Evolutionary conservation across 2,329 filamentous ascomycete genomes (phyloP).

Genomic region (Alternaria arborescens): DNA sequence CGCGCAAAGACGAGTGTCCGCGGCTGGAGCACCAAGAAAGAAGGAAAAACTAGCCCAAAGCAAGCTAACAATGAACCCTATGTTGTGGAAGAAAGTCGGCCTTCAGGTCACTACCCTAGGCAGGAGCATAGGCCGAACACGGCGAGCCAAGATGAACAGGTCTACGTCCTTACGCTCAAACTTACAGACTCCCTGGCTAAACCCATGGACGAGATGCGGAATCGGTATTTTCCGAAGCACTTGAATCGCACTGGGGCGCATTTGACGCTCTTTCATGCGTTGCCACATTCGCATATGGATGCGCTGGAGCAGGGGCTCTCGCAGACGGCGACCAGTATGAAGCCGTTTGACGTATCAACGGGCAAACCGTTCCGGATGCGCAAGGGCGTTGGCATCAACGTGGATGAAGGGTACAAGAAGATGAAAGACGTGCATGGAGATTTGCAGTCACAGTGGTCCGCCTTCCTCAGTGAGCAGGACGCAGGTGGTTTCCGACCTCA

Average conservation of each 20-base stretch:
- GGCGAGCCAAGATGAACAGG: conserved; percentile 38
- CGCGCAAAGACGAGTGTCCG: conserved; percentile 27
- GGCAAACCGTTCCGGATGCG: conserved; percentile 53
- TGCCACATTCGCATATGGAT: conserved; percentile 52
- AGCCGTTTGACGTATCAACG: conserved; percentile 50
- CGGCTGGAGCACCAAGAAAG: conserved; percentile 22
- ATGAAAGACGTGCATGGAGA: conserved; percentile 48
- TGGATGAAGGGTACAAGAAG: conserved; percentile 43
- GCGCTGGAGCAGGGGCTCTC: conserved; percentile 47
- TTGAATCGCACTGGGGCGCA: conserved; percentile 56
- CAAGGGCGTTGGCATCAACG: conserved; percentile 52
- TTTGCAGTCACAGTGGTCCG: conserved; percentile 48
- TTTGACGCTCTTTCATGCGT: conserved; percentile 57
- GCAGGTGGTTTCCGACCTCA: conserved; percentile 52
- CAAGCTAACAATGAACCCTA: conserved; percentile 9
- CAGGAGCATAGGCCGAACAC: conserved; percentile 46
- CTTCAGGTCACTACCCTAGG: conserved; percentile 14
- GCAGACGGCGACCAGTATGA: conserved; percentile 37
- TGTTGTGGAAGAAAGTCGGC: conserved; percentile 14
- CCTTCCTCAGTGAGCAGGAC: conserved; percentile 56
- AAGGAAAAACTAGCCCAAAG: conserved; percentile 8
- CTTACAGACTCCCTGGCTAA: conserved; percentile 50
- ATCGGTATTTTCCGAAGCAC: conserved; percentile 53
- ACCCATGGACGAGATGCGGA: conserved; percentile 52
- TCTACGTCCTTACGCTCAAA: conserved; percentile 56